Evolutionary conservation across 2,329 filamentous ascomycete genomes (phyloP).

Genomic region (Fusarium agapanthi): DNA sequence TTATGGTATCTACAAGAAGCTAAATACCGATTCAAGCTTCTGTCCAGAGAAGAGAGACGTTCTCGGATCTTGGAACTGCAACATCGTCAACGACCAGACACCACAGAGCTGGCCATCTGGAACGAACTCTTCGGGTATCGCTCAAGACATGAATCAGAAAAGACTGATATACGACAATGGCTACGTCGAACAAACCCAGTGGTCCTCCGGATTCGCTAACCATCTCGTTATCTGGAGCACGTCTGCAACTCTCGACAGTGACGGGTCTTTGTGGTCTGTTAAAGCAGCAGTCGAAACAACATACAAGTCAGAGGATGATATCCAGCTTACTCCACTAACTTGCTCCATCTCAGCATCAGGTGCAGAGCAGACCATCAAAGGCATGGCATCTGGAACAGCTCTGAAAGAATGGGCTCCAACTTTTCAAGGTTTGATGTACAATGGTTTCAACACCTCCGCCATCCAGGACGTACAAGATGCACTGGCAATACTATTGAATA

Average conservation of each 20-base stretch:
- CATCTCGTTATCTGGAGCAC: background rate
- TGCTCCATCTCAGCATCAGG: background rate
- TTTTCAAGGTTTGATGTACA: background rate
- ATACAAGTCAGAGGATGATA: background rate
- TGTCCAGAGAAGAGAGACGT: background rate
- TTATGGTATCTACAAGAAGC: background rate
- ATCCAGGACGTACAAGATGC: background rate
- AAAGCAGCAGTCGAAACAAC: background rate
- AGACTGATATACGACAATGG: background rate
- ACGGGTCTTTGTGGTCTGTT: background rate
- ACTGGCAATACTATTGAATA: background rate
- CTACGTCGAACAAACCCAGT: background rate
- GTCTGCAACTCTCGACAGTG: background rate
- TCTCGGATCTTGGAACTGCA: background rate
- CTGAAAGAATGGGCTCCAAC: background rate
- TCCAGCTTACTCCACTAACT: background rate
- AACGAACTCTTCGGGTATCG: background rate
- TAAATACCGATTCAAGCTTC: background rate
- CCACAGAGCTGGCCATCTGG: background rate
- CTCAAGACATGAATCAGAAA: background rate
- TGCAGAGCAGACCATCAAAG: background rate
- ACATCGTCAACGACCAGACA: background rate
- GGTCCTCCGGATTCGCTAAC: background rate
- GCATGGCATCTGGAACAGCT: background rate
- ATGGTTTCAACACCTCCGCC: background rate